Conservation (phyloP, 2,329 filamentous ascomycete species). For the Salinomyces thailandicus region DNA sequence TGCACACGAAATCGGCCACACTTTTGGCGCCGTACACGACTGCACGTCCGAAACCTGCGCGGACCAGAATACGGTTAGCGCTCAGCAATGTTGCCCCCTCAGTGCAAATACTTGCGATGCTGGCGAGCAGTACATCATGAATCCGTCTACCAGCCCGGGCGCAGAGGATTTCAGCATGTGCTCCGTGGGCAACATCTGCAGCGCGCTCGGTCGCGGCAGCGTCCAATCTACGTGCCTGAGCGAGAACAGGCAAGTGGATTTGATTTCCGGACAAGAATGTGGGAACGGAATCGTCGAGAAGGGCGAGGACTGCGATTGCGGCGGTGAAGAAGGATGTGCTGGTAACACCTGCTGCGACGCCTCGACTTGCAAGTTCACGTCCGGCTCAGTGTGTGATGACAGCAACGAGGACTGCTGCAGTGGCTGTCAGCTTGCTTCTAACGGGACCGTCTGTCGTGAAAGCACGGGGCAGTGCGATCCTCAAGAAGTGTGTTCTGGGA, state of each 20-base stretch:
- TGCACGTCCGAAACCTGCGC: conserved; percentile 61
- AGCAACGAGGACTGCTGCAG: conserved; percentile 77
- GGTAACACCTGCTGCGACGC: conserved; percentile 75
- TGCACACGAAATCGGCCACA: conserved; percentile 88
- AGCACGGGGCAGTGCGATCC: conserved; percentile 78
- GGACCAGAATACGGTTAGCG: conserved; percentile 48
- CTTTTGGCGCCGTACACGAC: conserved; percentile 92
- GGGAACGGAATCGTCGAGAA: conserved; percentile 94
- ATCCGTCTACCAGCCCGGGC: conserved; percentile 66
- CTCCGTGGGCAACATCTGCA: conserved; percentile 87
- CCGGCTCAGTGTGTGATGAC: conserved; percentile 67
- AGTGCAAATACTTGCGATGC: conserved; percentile 61
- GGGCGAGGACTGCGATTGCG: conserved; percentile 94
- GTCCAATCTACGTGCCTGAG: conserved; percentile 68
- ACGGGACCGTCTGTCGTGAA: conserved; percentile 65
- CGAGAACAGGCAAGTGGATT: conserved; percentile 74
- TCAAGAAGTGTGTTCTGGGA: conserved; percentile 70
- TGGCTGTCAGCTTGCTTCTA: conserved; percentile 55
- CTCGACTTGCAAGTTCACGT: conserved; percentile 73
- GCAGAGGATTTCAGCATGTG: conserved; percentile 79
- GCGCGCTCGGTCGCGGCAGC: conserved; percentile 64
- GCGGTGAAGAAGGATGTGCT: conserved; percentile 60
- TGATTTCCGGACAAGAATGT: conserved; percentile 73
- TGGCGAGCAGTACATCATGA: conserved; percentile 80
- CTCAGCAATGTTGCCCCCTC: conserved; percentile 72